Evolutionary conservation across 2,329 filamentous ascomycete species (phyloP).

Genomic region (Colletotrichum brevisporum): DNA sequence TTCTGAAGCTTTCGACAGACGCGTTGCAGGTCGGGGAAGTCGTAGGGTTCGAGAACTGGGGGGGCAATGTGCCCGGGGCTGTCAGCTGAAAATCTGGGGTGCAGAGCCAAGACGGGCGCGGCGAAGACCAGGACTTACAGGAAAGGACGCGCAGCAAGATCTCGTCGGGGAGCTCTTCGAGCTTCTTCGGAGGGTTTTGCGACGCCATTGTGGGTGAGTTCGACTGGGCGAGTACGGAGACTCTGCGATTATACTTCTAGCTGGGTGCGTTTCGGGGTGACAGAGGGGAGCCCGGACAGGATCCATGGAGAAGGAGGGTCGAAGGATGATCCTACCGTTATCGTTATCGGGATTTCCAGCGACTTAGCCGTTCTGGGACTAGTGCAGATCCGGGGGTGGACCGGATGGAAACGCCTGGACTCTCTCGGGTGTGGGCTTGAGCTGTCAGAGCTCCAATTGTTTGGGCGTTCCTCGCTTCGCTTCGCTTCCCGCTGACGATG

Average conservation of each 20-base stretch:
- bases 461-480: slow-evolving; percentile 11
- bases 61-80: slow-evolving; percentile 19
- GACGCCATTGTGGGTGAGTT: slow-evolving; percentile 42
- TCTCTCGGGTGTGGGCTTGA: slow-evolving; percentile 23
- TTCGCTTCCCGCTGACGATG: slow-evolving; percentile 1
- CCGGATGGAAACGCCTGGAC: slow-evolving; percentile 38
- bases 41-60: slow-evolving; percentile 72
- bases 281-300: slow-evolving; percentile 33
- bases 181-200: slow-evolving; percentile 37
- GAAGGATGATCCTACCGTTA: slow-evolving; percentile 39
- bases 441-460: slow-evolving; percentile 33
- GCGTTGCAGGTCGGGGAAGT: slow-evolving; percentile 78
- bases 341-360: slow-evolving; percentile 31
- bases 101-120: slow-evolving; percentile 14
- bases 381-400: slow-evolving; percentile 41
- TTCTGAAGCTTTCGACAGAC: slow-evolving; percentile 76
- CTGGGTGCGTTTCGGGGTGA: slow-evolving; percentile 23
- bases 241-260: slow-evolving; percentile 11
- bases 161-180: slow-evolving; percentile 74
- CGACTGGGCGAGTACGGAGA: slow-evolving; percentile 3
- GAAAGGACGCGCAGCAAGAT: slow-evolving; percentile 65
- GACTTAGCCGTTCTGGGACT: slow-evolving; percentile 15
- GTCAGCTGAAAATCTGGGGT: slow-evolving; percentile 35
- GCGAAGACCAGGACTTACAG: slow-evolving; percentile 34
- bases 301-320: slow-evolving; percentile 36